These are phyloP conservation scores for Lanmaoa rubissima DNA, from an alignment of 768 basidiomycete species.

Conservation along the genomic window DNA sequence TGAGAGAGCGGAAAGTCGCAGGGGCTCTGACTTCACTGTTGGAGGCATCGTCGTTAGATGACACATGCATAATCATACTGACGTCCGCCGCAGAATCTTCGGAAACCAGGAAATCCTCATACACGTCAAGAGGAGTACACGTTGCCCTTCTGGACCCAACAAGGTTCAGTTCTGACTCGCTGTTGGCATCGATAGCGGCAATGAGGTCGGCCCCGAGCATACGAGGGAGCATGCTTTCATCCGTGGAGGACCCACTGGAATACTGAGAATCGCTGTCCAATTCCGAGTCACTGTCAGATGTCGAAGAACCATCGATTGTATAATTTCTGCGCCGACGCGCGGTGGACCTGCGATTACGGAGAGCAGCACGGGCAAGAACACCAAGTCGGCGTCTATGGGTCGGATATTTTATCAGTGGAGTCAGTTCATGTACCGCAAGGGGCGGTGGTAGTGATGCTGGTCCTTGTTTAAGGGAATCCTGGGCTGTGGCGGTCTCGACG, in stretches of 20 bases:
- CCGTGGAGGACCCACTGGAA: constrained; percentile 21
- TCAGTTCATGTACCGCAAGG: neutral
- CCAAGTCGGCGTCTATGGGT: constrained; percentile 10
- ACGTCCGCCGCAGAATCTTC: constrained; percentile 20
- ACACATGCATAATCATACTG: constrained; percentile 23
- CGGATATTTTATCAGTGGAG: neutral
- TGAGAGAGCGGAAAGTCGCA: constrained; percentile 14
- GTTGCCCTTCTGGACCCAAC: neutral
- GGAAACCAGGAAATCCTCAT: constrained; percentile 10
- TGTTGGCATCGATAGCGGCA: constrained; percentile 28
- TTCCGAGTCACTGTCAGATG: constrained; percentile 18
- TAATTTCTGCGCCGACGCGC: neutral
- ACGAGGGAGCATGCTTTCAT: constrained; percentile 21
- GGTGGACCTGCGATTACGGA: constrained; percentile 18
- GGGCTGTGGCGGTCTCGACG: neutral
- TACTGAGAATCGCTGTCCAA: constrained; percentile 17
- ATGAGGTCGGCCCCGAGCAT: constrained; percentile 29
- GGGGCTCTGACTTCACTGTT: constrained; percentile 7
- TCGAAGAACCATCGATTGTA: constrained; percentile 1
- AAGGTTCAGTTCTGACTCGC: constrained; percentile 23
- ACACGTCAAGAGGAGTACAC: neutral
- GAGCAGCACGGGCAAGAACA: constrained; percentile 20
- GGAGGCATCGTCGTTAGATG: constrained; percentile 12
- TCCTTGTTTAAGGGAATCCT: neutral
- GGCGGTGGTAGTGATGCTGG: neutral